phyloP scores from a whole-genome alignment of 202 grass and related monocot genomes.

The Setaria viridis region DNA sequence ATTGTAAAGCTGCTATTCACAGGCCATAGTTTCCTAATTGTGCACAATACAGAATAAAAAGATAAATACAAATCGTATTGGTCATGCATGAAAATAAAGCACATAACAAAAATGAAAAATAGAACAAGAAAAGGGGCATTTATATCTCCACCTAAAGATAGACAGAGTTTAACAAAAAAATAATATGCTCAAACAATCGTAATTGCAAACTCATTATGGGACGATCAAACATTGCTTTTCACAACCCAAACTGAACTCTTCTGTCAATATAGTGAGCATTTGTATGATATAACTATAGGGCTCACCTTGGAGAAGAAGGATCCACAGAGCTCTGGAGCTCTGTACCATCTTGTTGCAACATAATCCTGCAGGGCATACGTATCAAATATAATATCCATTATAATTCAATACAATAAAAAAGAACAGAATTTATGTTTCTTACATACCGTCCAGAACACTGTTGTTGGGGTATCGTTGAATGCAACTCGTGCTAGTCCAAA shows the following conservation, averaged over 20 bases:
- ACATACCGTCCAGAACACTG: slow-evolving; percentile 98
- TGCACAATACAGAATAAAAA: not conserved
- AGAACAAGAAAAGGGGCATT: not conserved
- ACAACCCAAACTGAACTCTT: not conserved
- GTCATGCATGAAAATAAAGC: slow-evolving; percentile 16
- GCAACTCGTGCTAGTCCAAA: slow-evolving; percentile 98
- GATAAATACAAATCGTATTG: not conserved
- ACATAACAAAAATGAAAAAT: not conserved
- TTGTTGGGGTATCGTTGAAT: slow-evolving; percentile 87
- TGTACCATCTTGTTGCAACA: slow-evolving; percentile 99
- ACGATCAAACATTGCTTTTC: not conserved
- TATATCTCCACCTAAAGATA: not conserved
- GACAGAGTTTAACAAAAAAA: not conserved
- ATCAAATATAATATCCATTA: slow-evolving; percentile 6
- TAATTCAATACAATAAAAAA: slow-evolving; percentile 16
- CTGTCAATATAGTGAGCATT: slow-evolving; percentile 28
- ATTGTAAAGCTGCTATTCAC: not conserved
- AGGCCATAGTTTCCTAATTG: not conserved
- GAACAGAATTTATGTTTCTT: slow-evolving; percentile 16
- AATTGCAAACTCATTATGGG: not conserved
- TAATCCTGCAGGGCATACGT: slow-evolving; percentile 79
- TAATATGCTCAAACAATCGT: not conserved
- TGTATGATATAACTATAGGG: slow-evolving; percentile 16
- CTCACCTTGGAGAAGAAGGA: slow-evolving; percentile 95
- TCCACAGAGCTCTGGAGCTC: slow-evolving; percentile 98